These are phyloP conservation scores for Graphilbum ipis-grandicollis DNA, from an alignment of 2,329 filamentous ascomycete species.

Conservation along the genomic window DNA sequence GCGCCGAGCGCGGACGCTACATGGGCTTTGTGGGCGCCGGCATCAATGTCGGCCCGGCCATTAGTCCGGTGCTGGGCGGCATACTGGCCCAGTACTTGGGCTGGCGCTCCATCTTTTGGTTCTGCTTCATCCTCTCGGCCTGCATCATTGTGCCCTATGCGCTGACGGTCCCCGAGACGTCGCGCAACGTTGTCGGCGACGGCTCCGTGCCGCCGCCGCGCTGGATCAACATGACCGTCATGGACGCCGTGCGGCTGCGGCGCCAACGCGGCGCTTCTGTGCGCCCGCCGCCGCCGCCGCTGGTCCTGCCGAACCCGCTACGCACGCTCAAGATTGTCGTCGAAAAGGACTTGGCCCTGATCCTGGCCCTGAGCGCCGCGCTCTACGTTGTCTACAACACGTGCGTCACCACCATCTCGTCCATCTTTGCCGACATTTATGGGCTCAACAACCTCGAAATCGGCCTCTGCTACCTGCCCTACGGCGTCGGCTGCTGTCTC, in stretches of 20 bases:
- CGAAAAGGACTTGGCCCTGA: conserved; percentile 38
- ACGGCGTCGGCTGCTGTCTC: conserved; percentile 30
- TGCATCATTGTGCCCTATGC: conserved; percentile 35
- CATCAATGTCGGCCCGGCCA: conserved; percentile 34
- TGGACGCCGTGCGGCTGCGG: not conserved
- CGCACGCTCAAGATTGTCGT: conserved; percentile 34
- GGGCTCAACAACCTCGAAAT: conserved; percentile 30
- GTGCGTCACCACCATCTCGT: conserved; percentile 32
- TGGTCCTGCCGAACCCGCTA: conserved; percentile 34
- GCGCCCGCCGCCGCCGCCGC: conserved; percentile 15
- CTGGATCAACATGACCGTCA: conserved; percentile 35
- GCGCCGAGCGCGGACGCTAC: conserved; percentile 53
- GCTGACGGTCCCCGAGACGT: conserved; percentile 41
- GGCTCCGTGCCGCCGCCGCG: conserved; percentile 39
- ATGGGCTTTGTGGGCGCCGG: conserved; percentile 49
- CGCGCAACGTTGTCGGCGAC: conserved; percentile 42
- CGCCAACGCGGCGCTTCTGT: too few relatives aligned
- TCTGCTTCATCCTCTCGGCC: conserved; percentile 37
- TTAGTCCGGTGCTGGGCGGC: conserved; percentile 47
- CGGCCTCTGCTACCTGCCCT: conserved; percentile 36
- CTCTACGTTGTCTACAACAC: conserved; percentile 40
- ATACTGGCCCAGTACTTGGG: conserved; percentile 44
- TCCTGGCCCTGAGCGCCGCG: conserved; percentile 33
- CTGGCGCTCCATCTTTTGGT: conserved; percentile 57
- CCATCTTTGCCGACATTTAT: conserved; percentile 33